Evolutionary conservation across 2,329 filamentous ascomycete species (phyloP).

Genomic region (Exophiala viscosa): DNA sequence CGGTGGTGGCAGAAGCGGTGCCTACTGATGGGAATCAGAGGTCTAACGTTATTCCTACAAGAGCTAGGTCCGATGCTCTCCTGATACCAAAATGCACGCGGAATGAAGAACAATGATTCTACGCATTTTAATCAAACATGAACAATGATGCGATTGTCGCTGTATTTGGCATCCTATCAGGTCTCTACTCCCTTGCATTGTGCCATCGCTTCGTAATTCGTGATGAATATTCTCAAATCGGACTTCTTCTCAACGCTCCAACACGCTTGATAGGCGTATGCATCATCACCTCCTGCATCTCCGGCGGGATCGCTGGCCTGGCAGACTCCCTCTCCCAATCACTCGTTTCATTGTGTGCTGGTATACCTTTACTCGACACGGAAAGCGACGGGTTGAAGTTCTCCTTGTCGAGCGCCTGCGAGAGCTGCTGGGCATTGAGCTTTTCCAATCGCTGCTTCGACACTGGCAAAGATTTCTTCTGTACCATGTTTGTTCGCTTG

Average conservation of each 20-base stretch:
- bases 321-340: conserved; percentile 1
- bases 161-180: not conserved
- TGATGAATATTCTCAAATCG: conserved; percentile 13
- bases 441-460: conserved; percentile 25
- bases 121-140: too few relatives aligned
- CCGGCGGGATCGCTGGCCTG: conserved; percentile 25
- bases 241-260: conserved; percentile 28
- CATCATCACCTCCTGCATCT: conserved; percentile 28
- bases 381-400: conserved; percentile 21
- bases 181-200: not conserved
- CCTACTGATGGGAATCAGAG: not conserved
- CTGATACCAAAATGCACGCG: too few relatives aligned
- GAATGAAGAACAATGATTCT: too few relatives aligned
- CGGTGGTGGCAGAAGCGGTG: too few relatives aligned
- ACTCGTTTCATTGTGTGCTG: not conserved
- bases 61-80: not conserved
- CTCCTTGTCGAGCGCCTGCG: conserved; percentile 16
- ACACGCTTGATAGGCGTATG: conserved; percentile 27
- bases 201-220: not conserved
- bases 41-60: too few relatives aligned
- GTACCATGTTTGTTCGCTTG: conserved; percentile 20
- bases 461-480: conserved; percentile 25
- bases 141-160: too few relatives aligned
- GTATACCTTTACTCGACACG: conserved; percentile 1
- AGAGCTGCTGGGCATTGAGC: not conserved